Conservation (phyloP, 1,284 basidiomycete species). For the Mixia osmundae region DNA sequence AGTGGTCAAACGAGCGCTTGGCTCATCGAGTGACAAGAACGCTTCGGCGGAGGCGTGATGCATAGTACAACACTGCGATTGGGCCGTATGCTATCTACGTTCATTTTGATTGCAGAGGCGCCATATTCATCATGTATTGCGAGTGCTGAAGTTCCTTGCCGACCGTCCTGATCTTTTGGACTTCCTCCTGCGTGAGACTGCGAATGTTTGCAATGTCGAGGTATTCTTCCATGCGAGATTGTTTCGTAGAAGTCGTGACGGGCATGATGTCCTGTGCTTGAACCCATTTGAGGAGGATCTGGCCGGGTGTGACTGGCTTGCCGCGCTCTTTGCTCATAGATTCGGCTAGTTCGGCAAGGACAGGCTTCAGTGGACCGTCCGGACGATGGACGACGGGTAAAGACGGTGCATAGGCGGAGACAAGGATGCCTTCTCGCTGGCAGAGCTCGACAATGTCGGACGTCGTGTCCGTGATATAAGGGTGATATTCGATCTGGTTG, state of each 20-base stretch:
- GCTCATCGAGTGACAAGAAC: no score
- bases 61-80: no score
- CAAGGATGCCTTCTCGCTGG: constrained; percentile 12
- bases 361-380: constrained; percentile 33
- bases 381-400: constrained; percentile 23
- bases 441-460: constrained; percentile 13
- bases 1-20: no score
- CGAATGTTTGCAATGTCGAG: no score
- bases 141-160: no score
- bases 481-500: constrained; percentile 17
- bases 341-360: constrained; percentile 30
- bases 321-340: constrained; percentile 18
- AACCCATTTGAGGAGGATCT: constrained; percentile 39
- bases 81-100: no score
- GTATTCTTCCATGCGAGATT: constrained; percentile 38
- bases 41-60: no score
- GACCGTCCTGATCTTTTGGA: no score
- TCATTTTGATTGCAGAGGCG: no score
- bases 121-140: no score
- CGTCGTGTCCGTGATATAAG: constrained; percentile 13
- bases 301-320: constrained; percentile 29
- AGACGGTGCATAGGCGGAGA: constrained; percentile 33
- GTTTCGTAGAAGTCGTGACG: constrained; percentile 55
- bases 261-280: constrained; percentile 33
- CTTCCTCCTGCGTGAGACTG: no score